These are phyloP conservation scores for Aquilaria agallochum DNA, from an alignment of 441 rosid genomes.

Conservation along the genomic window DNA sequence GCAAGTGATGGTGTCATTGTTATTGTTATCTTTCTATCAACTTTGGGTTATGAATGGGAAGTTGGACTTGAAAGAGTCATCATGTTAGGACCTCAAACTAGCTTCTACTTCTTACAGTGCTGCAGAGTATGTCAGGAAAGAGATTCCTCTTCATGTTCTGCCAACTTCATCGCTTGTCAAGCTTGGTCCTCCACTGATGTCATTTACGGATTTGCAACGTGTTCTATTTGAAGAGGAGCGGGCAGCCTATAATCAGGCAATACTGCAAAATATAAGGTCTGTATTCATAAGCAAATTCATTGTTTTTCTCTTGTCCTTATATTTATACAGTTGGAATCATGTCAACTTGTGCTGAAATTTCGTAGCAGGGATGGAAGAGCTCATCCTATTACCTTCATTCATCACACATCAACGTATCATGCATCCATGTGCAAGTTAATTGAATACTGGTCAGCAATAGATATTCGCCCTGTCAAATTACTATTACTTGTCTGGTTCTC, in stretches of 20 bases:
- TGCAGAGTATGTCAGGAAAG: conserved; percentile 79
- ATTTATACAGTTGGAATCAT: too few species aligned
- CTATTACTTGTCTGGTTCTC: conserved; percentile 7
- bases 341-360: conserved; percentile 1
- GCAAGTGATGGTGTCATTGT: too few species aligned
- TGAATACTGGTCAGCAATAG: conserved; percentile 74
- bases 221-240: conserved; percentile 82
- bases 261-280: conserved; percentile 73
- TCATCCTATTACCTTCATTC: conserved; percentile 86
- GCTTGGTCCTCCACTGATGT: conserved; percentile 68
- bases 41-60: too few species aligned
- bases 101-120: conserved; percentile 44
- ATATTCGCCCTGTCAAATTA: conserved; percentile 10
- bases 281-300: not conserved
- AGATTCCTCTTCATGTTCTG: conserved; percentile 78
- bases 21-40: too few species aligned
- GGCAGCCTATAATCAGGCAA: conserved; percentile 79
- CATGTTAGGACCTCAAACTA: conserved; percentile 6
- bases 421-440: conserved; percentile 96
- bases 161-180: conserved; percentile 68
- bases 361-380: conserved; percentile 63
- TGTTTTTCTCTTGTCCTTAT: not conserved
- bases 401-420: conserved; percentile 93
- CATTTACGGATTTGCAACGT: conserved; percentile 82
- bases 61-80: too few species aligned